These are phyloP conservation scores for Pholiota conissans DNA, from an alignment of 768 basidiomycete species.

Conservation along the genomic window DNA sequence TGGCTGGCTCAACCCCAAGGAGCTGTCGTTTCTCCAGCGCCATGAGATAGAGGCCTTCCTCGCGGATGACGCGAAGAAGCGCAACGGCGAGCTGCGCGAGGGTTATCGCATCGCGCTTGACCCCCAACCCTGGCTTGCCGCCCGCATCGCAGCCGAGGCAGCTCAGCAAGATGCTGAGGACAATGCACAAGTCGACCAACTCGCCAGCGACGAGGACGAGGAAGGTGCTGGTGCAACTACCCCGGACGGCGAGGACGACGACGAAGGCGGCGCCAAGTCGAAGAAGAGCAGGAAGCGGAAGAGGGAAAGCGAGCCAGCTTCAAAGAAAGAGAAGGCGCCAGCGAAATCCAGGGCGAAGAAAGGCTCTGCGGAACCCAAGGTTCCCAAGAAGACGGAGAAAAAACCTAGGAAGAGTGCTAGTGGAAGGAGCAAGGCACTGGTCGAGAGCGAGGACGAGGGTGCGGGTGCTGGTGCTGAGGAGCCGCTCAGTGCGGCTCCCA, in stretches of 20 bases:
- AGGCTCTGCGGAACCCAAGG: slow-evolving; percentile 27
- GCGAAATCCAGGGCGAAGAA: slow-evolving; percentile 31
- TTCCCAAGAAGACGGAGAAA: slow-evolving; percentile 32
- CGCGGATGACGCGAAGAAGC: slow-evolving; percentile 70
- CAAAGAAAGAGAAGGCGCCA: slow-evolving; percentile 44
- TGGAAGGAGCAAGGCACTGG: slow-evolving; percentile 51
- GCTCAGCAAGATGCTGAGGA: slow-evolving; percentile 42
- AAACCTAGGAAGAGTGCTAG: slow-evolving; percentile 15
- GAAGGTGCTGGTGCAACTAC: slow-evolving; percentile 27
- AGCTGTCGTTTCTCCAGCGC: slow-evolving; percentile 74
- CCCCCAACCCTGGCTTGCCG: slow-evolving; percentile 52
- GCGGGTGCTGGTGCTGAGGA: slow-evolving; percentile 45
- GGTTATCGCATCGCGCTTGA: slow-evolving; percentile 75
- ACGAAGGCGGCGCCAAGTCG: slow-evolving; percentile 18
- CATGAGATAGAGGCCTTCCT: slow-evolving; percentile 87
- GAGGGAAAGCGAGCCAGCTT: slow-evolving; percentile 20
- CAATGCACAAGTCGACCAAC: slow-evolving; percentile 67
- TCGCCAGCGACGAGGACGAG: slow-evolving; percentile 48
- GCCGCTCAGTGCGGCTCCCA: slow-evolving; percentile 39
- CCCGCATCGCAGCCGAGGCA: slow-evolving; percentile 25
- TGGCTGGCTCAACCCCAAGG: slow-evolving; percentile 81
- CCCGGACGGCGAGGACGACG: background rate
- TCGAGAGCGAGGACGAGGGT: slow-evolving; percentile 71
- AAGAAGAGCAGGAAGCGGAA: slow-evolving; percentile 34
- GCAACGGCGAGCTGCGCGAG: slow-evolving; percentile 65